phyloP scores from a whole-genome alignment of 2,329 filamentous ascomycete genomes.

The Paracoccidioides lutzii region DNA sequence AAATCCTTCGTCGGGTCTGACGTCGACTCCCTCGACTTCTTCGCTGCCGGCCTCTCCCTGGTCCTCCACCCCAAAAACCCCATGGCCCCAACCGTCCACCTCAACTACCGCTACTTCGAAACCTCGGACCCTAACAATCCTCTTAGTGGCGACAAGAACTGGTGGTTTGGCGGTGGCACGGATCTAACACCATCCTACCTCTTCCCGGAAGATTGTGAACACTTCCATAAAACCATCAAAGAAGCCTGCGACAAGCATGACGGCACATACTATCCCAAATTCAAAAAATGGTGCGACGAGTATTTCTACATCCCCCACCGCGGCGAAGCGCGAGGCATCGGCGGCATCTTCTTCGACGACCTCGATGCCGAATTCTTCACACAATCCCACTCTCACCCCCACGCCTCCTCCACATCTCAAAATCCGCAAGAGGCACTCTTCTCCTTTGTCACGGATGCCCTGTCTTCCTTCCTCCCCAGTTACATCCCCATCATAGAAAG shows the following conservation, averaged over 20 bases:
- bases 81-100: constrained; percentile 91
- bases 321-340: constrained; percentile 71
- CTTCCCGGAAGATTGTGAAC: constrained; percentile 91
- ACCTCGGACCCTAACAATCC: constrained; percentile 72
- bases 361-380: constrained; percentile 50
- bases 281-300: constrained; percentile 97
- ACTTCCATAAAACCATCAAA: constrained; percentile 92
- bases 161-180: constrained; percentile 97
- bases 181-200: constrained; percentile 89
- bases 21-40: constrained; percentile 81
- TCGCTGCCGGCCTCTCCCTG: constrained; percentile 83
- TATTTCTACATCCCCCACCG: constrained; percentile 95
- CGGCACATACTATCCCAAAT: constrained; percentile 78
- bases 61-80: constrained; percentile 90
- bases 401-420: constrained; percentile 39
- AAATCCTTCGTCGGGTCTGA: constrained; percentile 67
- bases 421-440: constrained; percentile 84
- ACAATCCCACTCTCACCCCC: constrained; percentile 11
- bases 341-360: constrained; percentile 98
- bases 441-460: constrained; percentile 71
- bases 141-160: constrained; percentile 53
- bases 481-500: constrained; percentile 82
- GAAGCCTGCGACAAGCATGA: constrained; percentile 87
- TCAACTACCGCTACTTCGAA: constrained; percentile 99
- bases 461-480: constrained; percentile 76